These are phyloP conservation scores for Pholiota microspora DNA, from an alignment of 768 basidiomycete genomes.

Conservation along the genomic window DNA sequence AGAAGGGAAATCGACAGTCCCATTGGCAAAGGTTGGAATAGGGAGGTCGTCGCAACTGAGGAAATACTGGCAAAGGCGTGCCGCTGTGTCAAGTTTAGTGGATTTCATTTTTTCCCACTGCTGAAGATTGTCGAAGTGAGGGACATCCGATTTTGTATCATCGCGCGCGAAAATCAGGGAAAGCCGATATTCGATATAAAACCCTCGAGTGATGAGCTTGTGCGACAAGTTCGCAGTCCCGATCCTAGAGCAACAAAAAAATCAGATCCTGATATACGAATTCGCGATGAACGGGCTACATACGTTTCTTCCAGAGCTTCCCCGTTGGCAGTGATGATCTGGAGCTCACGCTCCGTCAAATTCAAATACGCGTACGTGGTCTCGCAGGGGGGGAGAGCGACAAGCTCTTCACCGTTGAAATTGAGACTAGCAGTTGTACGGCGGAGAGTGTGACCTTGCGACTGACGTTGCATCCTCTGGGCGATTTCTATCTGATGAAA, in stretches of 20 bases:
- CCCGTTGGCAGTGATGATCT: conserved; percentile 15
- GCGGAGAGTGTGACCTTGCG: conserved; percentile 18
- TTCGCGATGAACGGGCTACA: background rate
- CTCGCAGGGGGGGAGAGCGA: conserved; percentile 15
- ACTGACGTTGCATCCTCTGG: conserved; percentile 16
- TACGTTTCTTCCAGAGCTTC: conserved; percentile 16
- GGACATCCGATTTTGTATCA: conserved; percentile 6
- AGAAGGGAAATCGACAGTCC: conserved; percentile 11
- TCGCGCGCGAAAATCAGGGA: conserved; percentile 13
- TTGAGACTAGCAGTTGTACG: conserved; percentile 17
- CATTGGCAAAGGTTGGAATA: conserved; percentile 15
- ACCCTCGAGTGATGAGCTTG: conserved; percentile 9
- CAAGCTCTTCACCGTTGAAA: conserved; percentile 11
- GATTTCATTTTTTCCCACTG: conserved; percentile 16
- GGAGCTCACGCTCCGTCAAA: conserved; percentile 18
- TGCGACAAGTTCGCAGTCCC: conserved; percentile 8
- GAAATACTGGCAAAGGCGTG: conserved; percentile 10
- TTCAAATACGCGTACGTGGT: conserved; percentile 7
- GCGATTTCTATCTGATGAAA: conserved; percentile 7
- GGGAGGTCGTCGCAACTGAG: conserved; percentile 16
- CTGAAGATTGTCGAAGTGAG: conserved; percentile 10
- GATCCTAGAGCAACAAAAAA: background rate
- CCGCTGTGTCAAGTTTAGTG: conserved; percentile 19
- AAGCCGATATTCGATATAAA: conserved; percentile 20
- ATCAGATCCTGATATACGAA: background rate